Evolutionary conservation across 352 stramenopile genomes (phyloP).

Genomic region (Globisporangium parvum): DNA sequence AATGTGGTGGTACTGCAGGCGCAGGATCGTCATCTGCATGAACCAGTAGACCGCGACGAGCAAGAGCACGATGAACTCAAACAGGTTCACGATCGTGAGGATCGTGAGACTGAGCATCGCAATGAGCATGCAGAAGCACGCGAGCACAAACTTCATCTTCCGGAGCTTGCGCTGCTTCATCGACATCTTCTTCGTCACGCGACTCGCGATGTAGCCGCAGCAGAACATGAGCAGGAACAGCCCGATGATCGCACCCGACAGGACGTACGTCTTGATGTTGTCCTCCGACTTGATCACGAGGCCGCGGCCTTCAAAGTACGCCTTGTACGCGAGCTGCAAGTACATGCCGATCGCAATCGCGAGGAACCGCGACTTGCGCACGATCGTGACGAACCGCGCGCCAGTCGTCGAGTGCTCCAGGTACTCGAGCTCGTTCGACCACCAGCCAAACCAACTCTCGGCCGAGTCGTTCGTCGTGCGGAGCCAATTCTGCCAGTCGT

Average conservation of each 20-base stretch:
- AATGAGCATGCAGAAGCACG: conserved; percentile 60
- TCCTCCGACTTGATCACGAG: conserved; percentile 48
- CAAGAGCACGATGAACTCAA: conserved; percentile 67
- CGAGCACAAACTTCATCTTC: conserved; percentile 85
- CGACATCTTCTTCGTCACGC: conserved; percentile 86
- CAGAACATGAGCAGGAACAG: conserved; percentile 71
- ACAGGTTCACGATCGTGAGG: conserved; percentile 62
- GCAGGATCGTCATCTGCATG: conserved; percentile 74
- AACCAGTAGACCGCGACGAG: conserved; percentile 83
- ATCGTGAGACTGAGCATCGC: conserved; percentile 67
- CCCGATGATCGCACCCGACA: conserved; percentile 58
- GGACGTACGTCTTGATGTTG: conserved; percentile 51
- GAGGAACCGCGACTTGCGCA: conserved; percentile 81
- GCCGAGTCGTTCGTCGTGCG: conserved; percentile 79
- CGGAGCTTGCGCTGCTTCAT: conserved; percentile 88
- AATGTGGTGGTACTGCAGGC: conserved; percentile 81
- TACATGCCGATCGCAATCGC: conserved; percentile 69
- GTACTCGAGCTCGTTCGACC: conserved; percentile 77
- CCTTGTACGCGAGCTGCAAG: conserved; percentile 74
- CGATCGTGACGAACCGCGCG: conserved; percentile 55
- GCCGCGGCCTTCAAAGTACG: conserved; percentile 64
- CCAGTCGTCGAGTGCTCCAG: conserved; percentile 69
- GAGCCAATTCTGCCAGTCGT: conserved; percentile 94
- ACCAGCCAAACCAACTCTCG: conserved; percentile 87
- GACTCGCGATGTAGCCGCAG: conserved; percentile 79